Base-by-base conservation (phyloP, 345 rosid species). In the Fremontodendron californicum region DNA sequence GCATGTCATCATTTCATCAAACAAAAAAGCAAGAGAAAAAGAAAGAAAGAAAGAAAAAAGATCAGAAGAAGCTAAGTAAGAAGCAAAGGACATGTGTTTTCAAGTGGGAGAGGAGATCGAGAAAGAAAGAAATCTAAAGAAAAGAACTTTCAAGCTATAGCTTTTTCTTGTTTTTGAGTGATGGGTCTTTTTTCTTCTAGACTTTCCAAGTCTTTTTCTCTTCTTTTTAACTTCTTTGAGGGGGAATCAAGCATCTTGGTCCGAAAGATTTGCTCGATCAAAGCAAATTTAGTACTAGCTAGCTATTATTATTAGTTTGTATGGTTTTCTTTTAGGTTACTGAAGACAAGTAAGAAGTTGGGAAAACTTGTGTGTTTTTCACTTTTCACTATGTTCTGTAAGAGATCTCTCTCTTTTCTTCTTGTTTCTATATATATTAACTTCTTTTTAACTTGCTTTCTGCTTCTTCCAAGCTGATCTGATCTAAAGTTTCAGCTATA, bases 221-320 rank as follows among this genome's bases (percentile, higher is more conserved):
- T n/a, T n/a, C 73, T 49, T 76, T 49, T 29, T 6, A 49, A 29
- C 43, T 57, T 73, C 4, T 69, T 16, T 33, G 3, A 33, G 2
- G 87, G 87, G 87, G 87, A 85, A 85, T 85, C 80, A 85, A 82
- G 83, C 87, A 72, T 85, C 87, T 80, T 68, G 87, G 87, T 85
- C 87, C 85, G 87, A 82, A 31, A 78, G 58, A 19, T 76, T 76
- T 58, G 51, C 75, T 65, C 43, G 76, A 78, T 49, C 77, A 71
- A 33, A 60, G 60, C 62, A 60, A 67, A 49, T 49, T 43, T 69
- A 46, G 9, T 45, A 15, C 9, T 31, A 3, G 0, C 37, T 60
- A 60, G 65, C 37, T 60, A 27, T 60, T 29, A 27, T 33, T 33
- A 33, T 33, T 33, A 33, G 37, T 60, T 60, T 60, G 37, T 60